Conservation (phyloP, 1,284 basidiomycete species). For the Schizophyllum amplum region DNA sequence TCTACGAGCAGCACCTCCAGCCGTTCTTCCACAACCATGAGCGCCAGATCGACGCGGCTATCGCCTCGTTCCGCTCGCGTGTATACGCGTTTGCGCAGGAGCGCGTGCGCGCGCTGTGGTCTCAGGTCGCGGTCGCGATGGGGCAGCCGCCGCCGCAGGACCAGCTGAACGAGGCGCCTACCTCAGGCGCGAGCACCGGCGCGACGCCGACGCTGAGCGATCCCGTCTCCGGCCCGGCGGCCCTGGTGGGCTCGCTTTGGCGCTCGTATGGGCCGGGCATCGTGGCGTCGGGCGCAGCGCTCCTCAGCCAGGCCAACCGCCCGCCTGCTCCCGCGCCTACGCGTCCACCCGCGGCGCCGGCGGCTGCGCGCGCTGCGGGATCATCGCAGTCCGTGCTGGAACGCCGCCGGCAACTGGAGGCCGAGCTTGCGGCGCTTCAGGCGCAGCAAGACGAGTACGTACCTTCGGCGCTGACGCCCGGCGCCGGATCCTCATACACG, state of each 20-base stretch:
- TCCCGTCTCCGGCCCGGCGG: slow-evolving; percentile 37
- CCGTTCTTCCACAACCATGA: slow-evolving; percentile 78
- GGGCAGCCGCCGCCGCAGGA: slow-evolving; percentile 29
- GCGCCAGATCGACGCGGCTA: slow-evolving; percentile 68
- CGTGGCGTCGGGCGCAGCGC: slow-evolving; percentile 52
- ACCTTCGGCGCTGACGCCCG: slow-evolving; percentile 23
- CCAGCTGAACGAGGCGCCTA: slow-evolving; percentile 14
- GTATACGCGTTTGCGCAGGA: slow-evolving; percentile 61
- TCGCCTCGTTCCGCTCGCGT: slow-evolving; percentile 53
- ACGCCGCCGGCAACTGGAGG: slow-evolving; percentile 44
- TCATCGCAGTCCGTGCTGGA: slow-evolving; percentile 30
- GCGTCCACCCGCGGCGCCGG: slow-evolving; percentile 16
- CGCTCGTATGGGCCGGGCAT: slow-evolving; percentile 66
- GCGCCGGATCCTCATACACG: slow-evolving; percentile 22
- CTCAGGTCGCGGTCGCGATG: slow-evolving; percentile 38
- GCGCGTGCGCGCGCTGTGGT: slow-evolving; percentile 54
- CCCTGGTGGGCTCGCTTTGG: slow-evolving; percentile 61
- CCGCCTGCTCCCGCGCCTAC: slow-evolving; percentile 22
- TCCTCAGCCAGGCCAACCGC: slow-evolving; percentile 40
- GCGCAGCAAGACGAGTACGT: slow-evolving; percentile 6
- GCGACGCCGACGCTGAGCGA: neutral
- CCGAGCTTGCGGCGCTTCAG: slow-evolving; percentile 43
- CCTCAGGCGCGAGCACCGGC: slow-evolving; percentile 2
- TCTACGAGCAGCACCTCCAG: slow-evolving; percentile 70
- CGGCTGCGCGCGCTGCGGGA: slow-evolving; percentile 10